A percentile compares a stretch with the other conserved stretches of the same genome.
Conservation (phyloP, 2,329 filamentous ascomycete species). For the Clonostachys chloroleuca region DNA sequence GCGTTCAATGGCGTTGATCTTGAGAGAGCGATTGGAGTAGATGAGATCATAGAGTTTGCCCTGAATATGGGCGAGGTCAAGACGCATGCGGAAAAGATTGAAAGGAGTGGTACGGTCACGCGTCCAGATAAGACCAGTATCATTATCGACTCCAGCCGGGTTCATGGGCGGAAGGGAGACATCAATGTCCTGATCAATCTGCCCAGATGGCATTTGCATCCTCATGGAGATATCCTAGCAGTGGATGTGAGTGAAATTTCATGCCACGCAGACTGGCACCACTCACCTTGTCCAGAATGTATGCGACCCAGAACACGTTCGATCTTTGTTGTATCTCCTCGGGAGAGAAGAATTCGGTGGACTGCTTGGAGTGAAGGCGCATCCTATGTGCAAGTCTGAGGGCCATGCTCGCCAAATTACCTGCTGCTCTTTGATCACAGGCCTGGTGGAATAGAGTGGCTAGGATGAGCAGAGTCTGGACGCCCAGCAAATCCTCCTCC, state of each 20-base stretch:
- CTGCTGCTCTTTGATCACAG: constrained; percentile 26
- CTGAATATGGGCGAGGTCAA: constrained; percentile 32
- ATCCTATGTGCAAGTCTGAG: constrained; percentile 29
- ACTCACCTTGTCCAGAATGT: constrained; percentile 30
- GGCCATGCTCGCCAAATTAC: constrained; percentile 30
- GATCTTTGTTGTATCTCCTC: constrained; percentile 25
- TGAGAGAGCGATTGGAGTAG: constrained; percentile 20
- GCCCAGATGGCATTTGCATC: constrained; percentile 27
- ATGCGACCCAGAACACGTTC: constrained; percentile 35
- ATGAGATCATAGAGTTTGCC: constrained; percentile 34
- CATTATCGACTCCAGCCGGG: constrained; percentile 13
- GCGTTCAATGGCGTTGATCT: constrained; percentile 19
- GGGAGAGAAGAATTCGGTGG: constrained; percentile 11
- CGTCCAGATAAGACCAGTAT: constrained; percentile 23
- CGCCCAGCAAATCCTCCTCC: constrained; percentile 27
- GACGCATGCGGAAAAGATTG: constrained; percentile 30
- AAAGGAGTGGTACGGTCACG: constrained; percentile 23
- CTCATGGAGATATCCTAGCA: constrained; percentile 24
- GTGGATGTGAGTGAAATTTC: not conserved
- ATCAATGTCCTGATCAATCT: constrained; percentile 33
- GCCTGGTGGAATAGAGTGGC: constrained; percentile 29
- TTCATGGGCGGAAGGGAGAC: constrained; percentile 23
- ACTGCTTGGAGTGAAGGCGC: constrained; percentile 22
- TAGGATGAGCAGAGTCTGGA: constrained; percentile 31
- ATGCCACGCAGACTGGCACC: too few species aligned